phyloP scores from a whole-genome alignment of 208 protist species.

The Wallacemonas sp. region DNA sequence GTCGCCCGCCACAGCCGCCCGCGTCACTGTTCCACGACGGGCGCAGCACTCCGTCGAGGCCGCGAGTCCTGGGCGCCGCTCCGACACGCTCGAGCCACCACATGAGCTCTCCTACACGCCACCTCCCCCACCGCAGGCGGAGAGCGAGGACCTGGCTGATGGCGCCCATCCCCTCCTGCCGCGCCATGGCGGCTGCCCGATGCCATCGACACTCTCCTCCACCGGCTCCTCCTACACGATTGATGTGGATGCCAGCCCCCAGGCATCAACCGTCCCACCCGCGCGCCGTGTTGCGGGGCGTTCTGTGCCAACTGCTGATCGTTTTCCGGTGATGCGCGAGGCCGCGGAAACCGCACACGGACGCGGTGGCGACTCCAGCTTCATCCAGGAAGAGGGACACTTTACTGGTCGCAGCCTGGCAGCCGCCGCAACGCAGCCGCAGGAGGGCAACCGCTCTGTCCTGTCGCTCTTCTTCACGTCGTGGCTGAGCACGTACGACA shows the following conservation, averaged over 20 bases:
- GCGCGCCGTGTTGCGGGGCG: not conserved
- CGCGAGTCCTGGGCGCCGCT: conserved; percentile 2
- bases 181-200: no score
- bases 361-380: conserved; percentile 1
- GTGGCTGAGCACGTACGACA: conserved; percentile 15
- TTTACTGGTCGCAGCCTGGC: not conserved
- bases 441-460: conserved; percentile 8
- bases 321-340: not conserved
- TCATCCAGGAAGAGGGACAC: conserved; percentile 7
- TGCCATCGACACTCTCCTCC: not conserved
- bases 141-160: not conserved
- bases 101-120: not conserved
- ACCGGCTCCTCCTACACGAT: conserved; percentile 2
- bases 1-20: no score
- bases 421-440: not conserved
- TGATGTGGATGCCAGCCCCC: conserved; percentile 1
- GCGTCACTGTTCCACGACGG: no score
- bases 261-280: no score
- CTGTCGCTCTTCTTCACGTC: conserved; percentile 18
- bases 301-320: no score
- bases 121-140: not conserved
- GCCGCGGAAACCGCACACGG: not conserved
- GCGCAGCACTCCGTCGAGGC: not conserved
- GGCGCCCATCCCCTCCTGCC: conserved; percentile 1
- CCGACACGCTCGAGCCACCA: not conserved